A percentile compares a stretch with the other conserved stretches of the same genome.
Evolutionary conservation across 2,329 filamentous ascomycete genomes (phyloP).

Genomic region (Calycina herbarum): DNA sequence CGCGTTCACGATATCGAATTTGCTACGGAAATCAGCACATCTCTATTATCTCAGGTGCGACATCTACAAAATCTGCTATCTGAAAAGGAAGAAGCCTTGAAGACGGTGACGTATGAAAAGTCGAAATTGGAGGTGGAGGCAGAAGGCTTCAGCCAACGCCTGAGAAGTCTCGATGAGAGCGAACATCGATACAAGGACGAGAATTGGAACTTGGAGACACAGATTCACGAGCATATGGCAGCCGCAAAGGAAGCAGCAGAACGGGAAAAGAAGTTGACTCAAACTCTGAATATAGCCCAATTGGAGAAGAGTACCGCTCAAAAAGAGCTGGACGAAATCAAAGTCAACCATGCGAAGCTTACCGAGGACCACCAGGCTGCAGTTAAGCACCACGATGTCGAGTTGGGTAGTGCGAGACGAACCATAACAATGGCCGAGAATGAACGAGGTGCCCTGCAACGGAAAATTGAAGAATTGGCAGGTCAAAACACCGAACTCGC

Average conservation of each 20-base stretch:
- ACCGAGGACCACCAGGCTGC: slow-evolving; percentile 75
- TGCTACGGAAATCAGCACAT: slow-evolving; percentile 96
- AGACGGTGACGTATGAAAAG: slow-evolving; percentile 71
- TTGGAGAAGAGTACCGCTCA: slow-evolving; percentile 76
- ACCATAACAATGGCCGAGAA: slow-evolving; percentile 75
- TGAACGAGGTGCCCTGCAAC: slow-evolving; percentile 76
- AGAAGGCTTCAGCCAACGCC: slow-evolving; percentile 74
- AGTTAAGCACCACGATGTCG: slow-evolving; percentile 84
- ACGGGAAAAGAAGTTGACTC: slow-evolving; percentile 78
- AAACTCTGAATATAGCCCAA: slow-evolving; percentile 67
- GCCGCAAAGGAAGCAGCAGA: slow-evolving; percentile 74
- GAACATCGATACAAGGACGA: slow-evolving; percentile 97
- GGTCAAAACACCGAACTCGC: slow-evolving; percentile 90
- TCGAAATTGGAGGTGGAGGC: slow-evolving; percentile 79
- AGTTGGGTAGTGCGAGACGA: slow-evolving; percentile 80
- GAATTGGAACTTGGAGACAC: slow-evolving; percentile 96
- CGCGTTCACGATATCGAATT: slow-evolving; percentile 96
- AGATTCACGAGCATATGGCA: slow-evolving; percentile 78
- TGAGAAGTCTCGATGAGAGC: slow-evolving; percentile 85
- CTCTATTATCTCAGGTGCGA: slow-evolving; percentile 88
- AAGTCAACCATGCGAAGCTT: slow-evolving; percentile 74
- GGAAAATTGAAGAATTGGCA: slow-evolving; percentile 83
- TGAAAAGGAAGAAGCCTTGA: slow-evolving; percentile 85
- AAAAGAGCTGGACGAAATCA: slow-evolving; percentile 88
- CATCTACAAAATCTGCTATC: slow-evolving; percentile 82